Evolutionary conservation across 2,329 filamentous ascomycete genomes (phyloP).

Genomic region (Penicillium sp.): DNA sequence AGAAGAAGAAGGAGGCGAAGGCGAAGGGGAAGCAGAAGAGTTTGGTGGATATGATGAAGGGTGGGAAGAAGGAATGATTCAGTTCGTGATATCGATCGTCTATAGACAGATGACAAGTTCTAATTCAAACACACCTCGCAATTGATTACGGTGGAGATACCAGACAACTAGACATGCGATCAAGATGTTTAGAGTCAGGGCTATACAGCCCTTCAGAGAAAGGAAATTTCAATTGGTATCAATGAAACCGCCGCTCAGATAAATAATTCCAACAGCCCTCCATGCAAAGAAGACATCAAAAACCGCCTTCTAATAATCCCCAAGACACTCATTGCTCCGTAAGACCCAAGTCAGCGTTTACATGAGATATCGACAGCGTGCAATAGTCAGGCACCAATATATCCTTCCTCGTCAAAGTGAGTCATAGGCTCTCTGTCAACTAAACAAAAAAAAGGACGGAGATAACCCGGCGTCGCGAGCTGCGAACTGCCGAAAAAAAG

Average conservation of each 20-base stretch:
- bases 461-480: background rate
- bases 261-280: conserved; percentile 20
- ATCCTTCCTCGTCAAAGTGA: conserved; percentile 1
- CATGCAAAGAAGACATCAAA: conserved; percentile 21
- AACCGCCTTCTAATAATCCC: conserved; percentile 6
- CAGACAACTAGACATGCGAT: no score
- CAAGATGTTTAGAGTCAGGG: background rate
- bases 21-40: conserved; percentile 48
- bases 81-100: no score
- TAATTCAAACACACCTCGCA: no score
- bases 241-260: conserved; percentile 19
- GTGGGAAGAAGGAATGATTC: conserved; percentile 15
- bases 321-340: conserved; percentile 13
- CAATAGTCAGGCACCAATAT: background rate
- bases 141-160: no score
- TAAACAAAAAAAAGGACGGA: conserved; percentile 7
- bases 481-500: background rate
- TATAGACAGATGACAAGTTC: no score
- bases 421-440: background rate
- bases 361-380: conserved; percentile 18
- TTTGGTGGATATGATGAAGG: conserved; percentile 40
- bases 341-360: conserved; percentile 14
- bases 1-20: conserved; percentile 52
- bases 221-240: conserved; percentile 26
- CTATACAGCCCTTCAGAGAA: conserved; percentile 2